A percentile compares a stretch with the other conserved stretches of the same genome.
These are phyloP conservation scores for Globisporangium heterothallicum DNA, from an alignment of 352 stramenopile species.

Conservation along the genomic window DNA sequence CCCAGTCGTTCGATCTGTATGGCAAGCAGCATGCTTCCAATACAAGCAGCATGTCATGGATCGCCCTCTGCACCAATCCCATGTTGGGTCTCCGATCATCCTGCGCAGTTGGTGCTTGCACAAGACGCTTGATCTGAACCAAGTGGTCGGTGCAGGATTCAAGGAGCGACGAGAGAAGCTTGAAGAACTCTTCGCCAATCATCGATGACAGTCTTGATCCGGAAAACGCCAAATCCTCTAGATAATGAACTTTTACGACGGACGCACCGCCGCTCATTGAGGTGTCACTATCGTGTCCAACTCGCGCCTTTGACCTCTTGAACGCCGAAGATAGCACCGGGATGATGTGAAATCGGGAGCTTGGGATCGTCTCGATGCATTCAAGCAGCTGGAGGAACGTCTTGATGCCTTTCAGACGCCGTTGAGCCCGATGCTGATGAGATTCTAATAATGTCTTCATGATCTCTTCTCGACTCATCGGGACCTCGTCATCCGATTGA, in stretches of 20 bases:
- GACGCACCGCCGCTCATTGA: neutral
- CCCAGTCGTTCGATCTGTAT: slow-evolving; percentile 59
- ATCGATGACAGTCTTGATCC: slow-evolving; percentile 30
- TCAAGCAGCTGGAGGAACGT: slow-evolving; percentile 60
- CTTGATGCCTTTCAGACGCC: slow-evolving; percentile 55
- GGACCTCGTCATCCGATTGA: neutral
- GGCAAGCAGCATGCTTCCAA: slow-evolving; percentile 80
- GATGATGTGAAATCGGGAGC: slow-evolving; percentile 64
- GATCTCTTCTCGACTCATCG: slow-evolving; percentile 31
- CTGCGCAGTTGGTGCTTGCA: slow-evolving; percentile 14
- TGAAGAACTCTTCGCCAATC: slow-evolving; percentile 67
- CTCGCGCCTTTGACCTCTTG: slow-evolving; percentile 26
- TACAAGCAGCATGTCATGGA: slow-evolving; percentile 68
- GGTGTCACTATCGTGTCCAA: neutral
- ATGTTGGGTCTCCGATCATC: slow-evolving; percentile 16
- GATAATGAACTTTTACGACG: slow-evolving; percentile 71
- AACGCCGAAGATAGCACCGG: slow-evolving; percentile 71
- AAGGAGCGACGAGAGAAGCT: slow-evolving; percentile 51
- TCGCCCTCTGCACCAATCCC: slow-evolving; percentile 35
- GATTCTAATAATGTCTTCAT: slow-evolving; percentile 42
- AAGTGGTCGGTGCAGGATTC: slow-evolving; percentile 33
- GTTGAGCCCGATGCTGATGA: slow-evolving; percentile 41
- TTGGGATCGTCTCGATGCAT: slow-evolving; percentile 48
- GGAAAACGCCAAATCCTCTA: slow-evolving; percentile 65
- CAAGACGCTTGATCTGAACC: slow-evolving; percentile 28